Conservation (phyloP, 192 early-diverging fungal species). For the Piromyces sp. region DNA sequence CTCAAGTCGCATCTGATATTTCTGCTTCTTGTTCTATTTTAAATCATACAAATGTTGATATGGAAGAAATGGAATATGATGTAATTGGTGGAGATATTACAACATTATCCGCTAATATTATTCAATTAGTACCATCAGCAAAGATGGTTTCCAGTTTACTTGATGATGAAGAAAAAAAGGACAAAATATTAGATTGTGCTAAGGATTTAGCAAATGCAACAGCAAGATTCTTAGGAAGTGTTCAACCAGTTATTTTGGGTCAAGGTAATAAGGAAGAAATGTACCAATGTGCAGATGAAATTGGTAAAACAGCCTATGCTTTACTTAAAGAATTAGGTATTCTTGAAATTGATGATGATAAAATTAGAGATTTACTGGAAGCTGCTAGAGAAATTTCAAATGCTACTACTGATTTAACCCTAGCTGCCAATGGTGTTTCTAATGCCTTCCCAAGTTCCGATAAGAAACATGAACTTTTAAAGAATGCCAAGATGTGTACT, state of each 20-base stretch:
- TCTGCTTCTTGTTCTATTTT: constrained; percentile 25
- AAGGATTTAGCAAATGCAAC: constrained; percentile 10
- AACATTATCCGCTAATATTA: constrained; percentile 22
- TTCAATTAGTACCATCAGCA: constrained; percentile 29
- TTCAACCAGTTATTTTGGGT: constrained; percentile 19
- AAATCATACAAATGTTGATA: constrained; percentile 18
- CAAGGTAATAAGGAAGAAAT: constrained; percentile 11
- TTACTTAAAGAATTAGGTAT: constrained; percentile 20
- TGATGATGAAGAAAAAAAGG: neutral
- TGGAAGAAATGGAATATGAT: constrained; percentile 36
- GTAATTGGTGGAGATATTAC: constrained; percentile 16
- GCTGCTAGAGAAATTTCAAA: constrained; percentile 18
- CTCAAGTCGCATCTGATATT: constrained; percentile 20
- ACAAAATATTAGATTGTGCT: constrained; percentile 14
- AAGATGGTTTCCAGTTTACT: constrained; percentile 18
- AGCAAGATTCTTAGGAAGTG: constrained; percentile 13
- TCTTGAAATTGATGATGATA: constrained; percentile 20
- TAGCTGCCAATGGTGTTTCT: constrained; percentile 10
- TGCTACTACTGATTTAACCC: constrained; percentile 16
- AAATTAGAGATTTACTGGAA: constrained; percentile 21
- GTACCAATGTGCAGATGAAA: constrained; percentile 8
- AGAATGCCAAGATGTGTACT: constrained; percentile 12
- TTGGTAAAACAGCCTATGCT: constrained; percentile 12
- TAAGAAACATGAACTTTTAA: constrained; percentile 13
- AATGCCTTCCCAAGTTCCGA: constrained; percentile 10